Base-by-base conservation (phyloP, 495 filamentous ascomycete genomes). In the Podospora australis region DNA sequence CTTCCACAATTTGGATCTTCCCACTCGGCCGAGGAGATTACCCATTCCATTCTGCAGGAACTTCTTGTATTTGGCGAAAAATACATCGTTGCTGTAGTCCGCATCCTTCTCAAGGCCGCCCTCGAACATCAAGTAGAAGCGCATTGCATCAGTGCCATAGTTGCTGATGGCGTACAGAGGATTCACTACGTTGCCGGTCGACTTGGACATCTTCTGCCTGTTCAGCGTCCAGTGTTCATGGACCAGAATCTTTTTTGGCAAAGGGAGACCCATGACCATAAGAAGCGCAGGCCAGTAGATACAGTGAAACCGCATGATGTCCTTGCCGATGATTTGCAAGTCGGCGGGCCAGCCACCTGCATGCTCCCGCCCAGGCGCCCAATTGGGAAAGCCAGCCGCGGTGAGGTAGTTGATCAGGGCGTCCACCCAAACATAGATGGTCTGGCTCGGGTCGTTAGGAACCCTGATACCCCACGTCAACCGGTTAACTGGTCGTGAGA, bases 241-340 rank as follows among this genome's bases (percentile, higher is more conserved):
- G 16, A 87, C 86, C 0, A 97, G 74, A 17, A 97, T 76, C 44
- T 81, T 80, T 54, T 82, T 84, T 4, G 92, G 91, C n/a, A 86
- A 64, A 1, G 90, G 84, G 2, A 98, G 70, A 50, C 84, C 83
- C 21, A 97, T 71, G 3, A 91, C 91, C 71, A 98, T 81, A 23
- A 98, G 83, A 58, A 98, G 84, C 2, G 92, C 92, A 1, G 92
- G 92, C 92, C 92, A 98, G 73, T 97, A 98, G 21, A 98, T 84
- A 67, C 86, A 87, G 66, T 98, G 94, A 66, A 98, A 98, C 20
- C 92, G 82, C 45, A 92, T 68, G 48, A 97, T 97, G 65, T 98
- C 92, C 68, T 98, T 98, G 22, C 92, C 92, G 43, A 97, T 81
- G 11, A 98, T 81, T 43, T 98, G 92, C 1, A 89, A 71, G 65